These are phyloP conservation scores for Trichoderma atroviride DNA, from an alignment of 2,329 filamentous ascomycete species.

Conservation along the genomic window DNA sequence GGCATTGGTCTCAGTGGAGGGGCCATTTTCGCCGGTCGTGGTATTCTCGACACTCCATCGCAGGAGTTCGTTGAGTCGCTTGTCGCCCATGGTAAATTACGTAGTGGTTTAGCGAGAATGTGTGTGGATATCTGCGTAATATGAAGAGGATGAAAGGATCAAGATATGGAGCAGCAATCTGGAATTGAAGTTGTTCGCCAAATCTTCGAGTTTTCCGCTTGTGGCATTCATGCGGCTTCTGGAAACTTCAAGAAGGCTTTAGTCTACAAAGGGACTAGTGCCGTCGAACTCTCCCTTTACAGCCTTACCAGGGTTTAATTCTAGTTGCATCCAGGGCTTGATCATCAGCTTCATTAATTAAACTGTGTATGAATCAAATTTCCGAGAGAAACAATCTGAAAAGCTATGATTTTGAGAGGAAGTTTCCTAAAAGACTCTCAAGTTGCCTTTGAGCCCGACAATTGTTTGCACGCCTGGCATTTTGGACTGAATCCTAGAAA, in stretches of 20 bases:
- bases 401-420: neutral
- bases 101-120: conserved; percentile 41
- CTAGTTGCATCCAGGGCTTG: neutral
- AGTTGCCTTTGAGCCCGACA: neutral
- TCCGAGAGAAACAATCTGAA: neutral
- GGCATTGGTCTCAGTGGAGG: conserved; percentile 37
- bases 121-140: conserved; percentile 8
- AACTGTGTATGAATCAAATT: conserved; percentile 1
- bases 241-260: conserved; percentile 47
- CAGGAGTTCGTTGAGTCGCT: conserved; percentile 72
- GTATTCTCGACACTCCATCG: conserved; percentile 70
- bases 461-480: neutral
- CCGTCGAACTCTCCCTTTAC: neutral
- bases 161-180: neutral
- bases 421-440: neutral
- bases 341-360: conserved; percentile 14
- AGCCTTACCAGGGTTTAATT: neutral
- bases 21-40: conserved; percentile 40
- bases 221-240: conserved; percentile 40
- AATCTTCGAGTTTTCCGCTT: conserved; percentile 16
- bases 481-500: neutral
- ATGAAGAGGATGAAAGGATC: neutral
- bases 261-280: conserved; percentile 36
- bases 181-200: neutral
- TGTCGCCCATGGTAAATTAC: conserved; percentile 41